Base-by-base conservation (phyloP, 768 basidiomycete genomes). In the Collybiopsis luxurians region DNA sequence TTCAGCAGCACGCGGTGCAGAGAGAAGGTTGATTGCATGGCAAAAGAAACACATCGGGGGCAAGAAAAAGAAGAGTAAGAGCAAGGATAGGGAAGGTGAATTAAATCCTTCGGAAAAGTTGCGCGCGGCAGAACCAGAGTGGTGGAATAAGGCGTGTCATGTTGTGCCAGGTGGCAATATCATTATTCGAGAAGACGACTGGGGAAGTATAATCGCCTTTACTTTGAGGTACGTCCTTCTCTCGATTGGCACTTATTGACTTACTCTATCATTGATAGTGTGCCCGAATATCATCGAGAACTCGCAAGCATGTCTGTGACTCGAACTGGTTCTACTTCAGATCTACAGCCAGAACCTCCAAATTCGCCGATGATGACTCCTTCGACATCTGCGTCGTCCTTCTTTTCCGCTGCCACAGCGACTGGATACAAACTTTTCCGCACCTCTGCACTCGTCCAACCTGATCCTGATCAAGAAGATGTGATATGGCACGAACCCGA, bases 121-220 rank as follows among this genome's bases (percentile, higher is more conserved):
- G 48, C 59, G 64, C 23, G 67, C 65, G 10, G 61, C 65, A n/a
- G 81, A 85, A 56, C 87, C 87, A 1, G 79, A 75, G 30, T 91
- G 88, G 88, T 89, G 86, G 86, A 68, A 64, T 15, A 71, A 69
- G 19, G 78, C 77, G 9, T 84, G 75, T 64, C 85, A 90, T 72
- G 81, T 79, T 30, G 73, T 87, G 17, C 86, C 88, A n/a, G 81
- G 82, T 3, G 79, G 84, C 7, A 85, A 81, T 63, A 75, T 89
- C 4, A 78, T 89, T 57, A 80, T 90, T 9, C 68, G 81, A 48
- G 89, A 90, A 64, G 77, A 81, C 63, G 87, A 89, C 67, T 87
- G 84, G 86, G 87, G 87, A 7, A 89, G 87, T 66, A 83, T 91
- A 47, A 90, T 90, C 60, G 84, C 89, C 5, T 89, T 86, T 68